Base-by-base conservation (phyloP, 2,329 filamentous ascomycete genomes). In the Aspergillus sp. region DNA sequence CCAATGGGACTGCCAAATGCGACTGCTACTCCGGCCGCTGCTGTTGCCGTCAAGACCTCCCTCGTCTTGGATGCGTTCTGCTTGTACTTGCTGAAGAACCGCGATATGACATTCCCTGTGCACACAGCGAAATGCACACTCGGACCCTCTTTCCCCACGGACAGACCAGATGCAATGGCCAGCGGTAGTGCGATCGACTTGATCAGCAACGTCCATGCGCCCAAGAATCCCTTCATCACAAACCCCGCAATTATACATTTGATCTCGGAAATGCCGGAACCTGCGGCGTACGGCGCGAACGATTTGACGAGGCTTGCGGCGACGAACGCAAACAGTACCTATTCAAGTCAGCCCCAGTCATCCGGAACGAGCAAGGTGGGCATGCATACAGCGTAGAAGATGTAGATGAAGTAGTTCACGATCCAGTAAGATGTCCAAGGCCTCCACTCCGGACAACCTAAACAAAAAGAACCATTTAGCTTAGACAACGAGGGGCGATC, bases 41-140 rank as follows among this genome's bases (percentile, higher is more conserved):
- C 95, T 65, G 91, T 96, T 25, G 95, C 95, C 69, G 92, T 97
- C 65, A 99, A 80, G 25, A 99, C 96, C 79, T 99, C 95, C 58
- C 95, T 85, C 4, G 92, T 98, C 78, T 98, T 98, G 57, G 92
- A 91, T 1, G 94, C 94, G 76, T 95, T 98, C 57, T 88, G 86
- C 71, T 87, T 89, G 75, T 98, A 99, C 76, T 97, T 98, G 74
- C 88, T 86, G 74, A 99, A 99, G 65, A 97, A 84, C 50, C 92
- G 85, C 30, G 92, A 97, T 61, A 99, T 95, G 65, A 99, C 94
- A 75, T 97, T 98, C 60, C 95, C 95, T 0, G 93, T 97, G 72
- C 95, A 98, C 6, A 98, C 95, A 3, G 95, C 95, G 73, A 98
- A 99, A 76, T 99, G 95, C n/a, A 99, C 95, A 76, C 93, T 97